Evolutionary conservation across 371 early-diverging fungal species (phyloP).

Genomic region (Batrachochytrium dendrobatidis): DNA sequence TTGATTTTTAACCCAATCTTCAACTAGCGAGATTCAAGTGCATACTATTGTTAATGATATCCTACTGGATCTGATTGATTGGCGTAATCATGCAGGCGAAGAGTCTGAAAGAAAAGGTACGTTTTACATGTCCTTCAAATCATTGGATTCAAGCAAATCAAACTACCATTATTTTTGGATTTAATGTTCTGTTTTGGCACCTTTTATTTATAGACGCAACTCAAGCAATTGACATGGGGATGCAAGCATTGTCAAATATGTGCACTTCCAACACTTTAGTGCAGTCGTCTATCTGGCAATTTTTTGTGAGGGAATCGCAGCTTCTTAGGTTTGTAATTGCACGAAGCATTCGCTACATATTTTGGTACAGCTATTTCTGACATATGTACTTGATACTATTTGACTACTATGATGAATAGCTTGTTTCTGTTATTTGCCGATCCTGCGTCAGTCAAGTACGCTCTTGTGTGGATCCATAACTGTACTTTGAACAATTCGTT

Average conservation of each 20-base stretch:
- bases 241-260: not conserved
- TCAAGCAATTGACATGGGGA: not conserved
- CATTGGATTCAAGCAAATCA: no score
- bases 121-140: not conserved
- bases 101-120: not conserved
- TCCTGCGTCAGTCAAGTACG: not conserved
- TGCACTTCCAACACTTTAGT: not conserved
- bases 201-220: not conserved
- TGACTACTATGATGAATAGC: no score
- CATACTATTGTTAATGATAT: not conserved
- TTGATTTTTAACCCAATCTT: not conserved
- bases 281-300: not conserved
- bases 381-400: not conserved
- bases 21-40: not conserved
- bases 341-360: not conserved
- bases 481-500: not conserved
- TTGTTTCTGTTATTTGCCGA: not conserved
- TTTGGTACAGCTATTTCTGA: not conserved
- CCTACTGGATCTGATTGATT: not conserved
- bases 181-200: not conserved
- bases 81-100: not conserved
- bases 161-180: no score
- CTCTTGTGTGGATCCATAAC: conserved; percentile 2
- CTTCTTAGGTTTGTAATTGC: not conserved
- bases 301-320: not conserved